Evolutionary conservation across 1,284 basidiomycete species (phyloP).

Genomic region (Pseudozyma thailandica): DNA sequence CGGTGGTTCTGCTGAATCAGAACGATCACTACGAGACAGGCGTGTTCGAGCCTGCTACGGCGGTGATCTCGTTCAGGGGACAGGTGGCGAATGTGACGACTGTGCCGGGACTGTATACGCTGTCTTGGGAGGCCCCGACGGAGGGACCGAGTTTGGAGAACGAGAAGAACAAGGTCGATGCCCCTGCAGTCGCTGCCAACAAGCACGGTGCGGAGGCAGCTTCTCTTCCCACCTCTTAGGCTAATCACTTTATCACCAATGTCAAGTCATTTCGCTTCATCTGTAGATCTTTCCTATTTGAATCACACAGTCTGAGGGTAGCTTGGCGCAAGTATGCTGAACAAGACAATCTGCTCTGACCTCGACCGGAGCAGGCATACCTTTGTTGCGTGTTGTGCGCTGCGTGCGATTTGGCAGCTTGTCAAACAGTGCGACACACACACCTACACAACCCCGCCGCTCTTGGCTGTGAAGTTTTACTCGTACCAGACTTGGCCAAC

Average conservation of each 20-base stretch:
- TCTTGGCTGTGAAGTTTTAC: too few relatives aligned
- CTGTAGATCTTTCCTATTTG: too few relatives aligned
- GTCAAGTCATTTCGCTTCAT: too few relatives aligned
- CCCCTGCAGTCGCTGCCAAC: too few relatives aligned
- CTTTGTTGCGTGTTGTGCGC: background rate
- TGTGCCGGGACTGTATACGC: slow-evolving; percentile 34
- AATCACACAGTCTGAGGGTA: too few relatives aligned
- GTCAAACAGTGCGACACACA: background rate
- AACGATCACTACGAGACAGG: slow-evolving; percentile 55
- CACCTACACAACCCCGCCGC: too few relatives aligned
- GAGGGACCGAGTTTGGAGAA: too few relatives aligned
- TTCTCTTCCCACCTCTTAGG: background rate
- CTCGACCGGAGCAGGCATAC: too few relatives aligned
- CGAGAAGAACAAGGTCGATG: too few relatives aligned
- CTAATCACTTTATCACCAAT: background rate
- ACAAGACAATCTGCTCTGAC: too few relatives aligned
- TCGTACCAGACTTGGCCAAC: background rate
- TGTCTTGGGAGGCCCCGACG: slow-evolving; percentile 45
- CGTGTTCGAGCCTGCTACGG: slow-evolving; percentile 19
- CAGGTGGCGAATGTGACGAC: slow-evolving; percentile 35
- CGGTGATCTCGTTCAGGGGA: slow-evolving; percentile 38
- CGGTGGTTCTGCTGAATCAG: slow-evolving; percentile 49
- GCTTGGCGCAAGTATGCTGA: too few relatives aligned
- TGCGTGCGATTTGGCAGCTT: background rate
- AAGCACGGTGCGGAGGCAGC: background rate